Evolutionary conservation across 1,284 basidiomycete genomes (phyloP).

Genomic region (Ceratobasidium sp.): DNA sequence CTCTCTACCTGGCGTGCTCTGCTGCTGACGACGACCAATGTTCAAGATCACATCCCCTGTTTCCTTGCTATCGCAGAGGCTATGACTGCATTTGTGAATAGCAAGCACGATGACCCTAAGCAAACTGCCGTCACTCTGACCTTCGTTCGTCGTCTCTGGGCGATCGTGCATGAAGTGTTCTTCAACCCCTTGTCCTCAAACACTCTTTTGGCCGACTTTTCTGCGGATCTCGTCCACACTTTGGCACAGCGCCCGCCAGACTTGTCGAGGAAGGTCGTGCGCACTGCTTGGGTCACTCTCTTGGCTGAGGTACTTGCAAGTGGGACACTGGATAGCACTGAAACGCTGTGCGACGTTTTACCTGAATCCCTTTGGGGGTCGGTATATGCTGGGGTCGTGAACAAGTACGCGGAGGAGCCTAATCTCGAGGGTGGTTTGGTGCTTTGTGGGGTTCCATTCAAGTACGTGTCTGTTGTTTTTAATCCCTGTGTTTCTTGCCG

Average conservation of each 20-base stretch:
- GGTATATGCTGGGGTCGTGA: constrained; percentile 29
- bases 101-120: constrained; percentile 22
- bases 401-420: constrained; percentile 27
- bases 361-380: constrained; percentile 28
- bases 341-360: constrained; percentile 32
- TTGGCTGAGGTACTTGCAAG: constrained; percentile 38
- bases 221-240: constrained; percentile 37
- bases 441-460: constrained; percentile 34
- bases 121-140: constrained; percentile 20
- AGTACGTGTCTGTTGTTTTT: constrained; percentile 6
- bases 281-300: constrained; percentile 23
- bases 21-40: constrained; percentile 23
- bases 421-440: constrained; percentile 38
- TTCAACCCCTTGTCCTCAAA: constrained; percentile 35
- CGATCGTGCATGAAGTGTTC: constrained; percentile 33
- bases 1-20: constrained; percentile 29
- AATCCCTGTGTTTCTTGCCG: not conserved
- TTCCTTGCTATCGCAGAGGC: constrained; percentile 32
- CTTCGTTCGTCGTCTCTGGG: constrained; percentile 34
- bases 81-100: constrained; percentile 23
- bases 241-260: constrained; percentile 35
- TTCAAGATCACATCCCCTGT: constrained; percentile 31
- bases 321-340: constrained; percentile 34
- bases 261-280: constrained; percentile 22
- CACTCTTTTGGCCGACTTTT: constrained; percentile 34